Conservation (phyloP, 1,284 basidiomycete genomes). For the Porphyrellus sp. region DNA sequence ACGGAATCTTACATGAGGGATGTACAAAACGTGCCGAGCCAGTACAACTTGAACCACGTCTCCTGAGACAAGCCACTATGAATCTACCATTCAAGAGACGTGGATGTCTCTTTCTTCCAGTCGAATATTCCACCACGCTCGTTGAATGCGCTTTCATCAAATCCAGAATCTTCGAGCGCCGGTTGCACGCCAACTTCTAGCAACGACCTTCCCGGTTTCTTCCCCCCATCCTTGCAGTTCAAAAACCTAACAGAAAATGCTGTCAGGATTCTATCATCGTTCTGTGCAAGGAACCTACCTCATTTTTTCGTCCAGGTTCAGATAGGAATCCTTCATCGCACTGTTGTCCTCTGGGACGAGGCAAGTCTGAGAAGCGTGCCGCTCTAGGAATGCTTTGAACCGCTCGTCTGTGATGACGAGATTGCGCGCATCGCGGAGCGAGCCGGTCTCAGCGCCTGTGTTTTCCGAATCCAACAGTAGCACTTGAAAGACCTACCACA, state of each 20-base stretch:
- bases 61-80: neutral
- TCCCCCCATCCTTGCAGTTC: conserved; percentile 2
- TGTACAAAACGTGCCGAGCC: neutral
- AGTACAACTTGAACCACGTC: neutral
- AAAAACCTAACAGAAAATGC: conserved; percentile 7
- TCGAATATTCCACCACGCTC: conserved; percentile 8
- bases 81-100: conserved; percentile 4
- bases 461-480: conserved; percentile 37
- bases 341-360: conserved; percentile 41
- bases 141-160: neutral
- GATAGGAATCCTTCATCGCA: conserved; percentile 33
- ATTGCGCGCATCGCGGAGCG: conserved; percentile 37
- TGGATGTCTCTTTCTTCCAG: neutral
- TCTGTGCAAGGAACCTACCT: too few species aligned
- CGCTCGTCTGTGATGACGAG: conserved; percentile 37
- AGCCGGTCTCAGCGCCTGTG: conserved; percentile 27
- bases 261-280: too few species aligned
- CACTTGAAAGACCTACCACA: conserved; percentile 31
- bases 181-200: conserved; percentile 3
- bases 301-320: conserved; percentile 3
- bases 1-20: neutral
- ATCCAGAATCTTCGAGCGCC: conserved; percentile 3
- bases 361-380: conserved; percentile 24
- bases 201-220: conserved; percentile 5
- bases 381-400: conserved; percentile 36